Percentiles rank a stretch among this genome's conserved stretches.
phyloP scores from a whole-genome alignment of 257 asterid genomes.

The Solanum chiquidenum region DNA sequence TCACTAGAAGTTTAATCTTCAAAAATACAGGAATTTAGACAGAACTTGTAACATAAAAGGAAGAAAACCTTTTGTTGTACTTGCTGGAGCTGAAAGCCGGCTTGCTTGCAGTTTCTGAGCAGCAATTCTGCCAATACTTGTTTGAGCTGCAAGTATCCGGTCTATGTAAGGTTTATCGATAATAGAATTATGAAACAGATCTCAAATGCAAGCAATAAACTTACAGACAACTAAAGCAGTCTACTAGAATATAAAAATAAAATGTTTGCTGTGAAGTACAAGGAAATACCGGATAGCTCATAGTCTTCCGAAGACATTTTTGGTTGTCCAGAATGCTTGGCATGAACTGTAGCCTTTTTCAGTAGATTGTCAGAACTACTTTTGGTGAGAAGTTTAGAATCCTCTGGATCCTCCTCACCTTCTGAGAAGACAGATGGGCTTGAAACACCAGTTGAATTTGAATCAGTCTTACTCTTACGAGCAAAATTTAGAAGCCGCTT shows the following conservation, averaged over 20 bases:
- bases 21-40: neutral
- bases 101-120: slow-evolving; percentile 60
- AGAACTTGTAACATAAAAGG: neutral
- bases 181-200: neutral
- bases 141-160: slow-evolving; percentile 42
- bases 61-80: slow-evolving; percentile 54
- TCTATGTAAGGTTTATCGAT: neutral
- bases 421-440: slow-evolving; percentile 82
- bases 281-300: slow-evolving; percentile 35
- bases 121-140: slow-evolving; percentile 32
- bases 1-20: neutral
- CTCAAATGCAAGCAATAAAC: neutral
- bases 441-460: slow-evolving; percentile 67
- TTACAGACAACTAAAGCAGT: neutral
- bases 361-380: slow-evolving; percentile 58
- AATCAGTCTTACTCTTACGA: slow-evolving; percentile 79
- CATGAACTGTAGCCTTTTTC: slow-evolving; percentile 68
- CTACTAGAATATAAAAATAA: neutral
- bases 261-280: neutral
- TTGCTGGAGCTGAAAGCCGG: slow-evolving; percentile 45
- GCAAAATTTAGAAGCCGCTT: slow-evolving; percentile 92
- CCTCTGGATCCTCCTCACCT: slow-evolving; percentile 90
- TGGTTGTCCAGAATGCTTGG: slow-evolving; percentile 34
- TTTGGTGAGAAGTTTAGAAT: slow-evolving; percentile 42
- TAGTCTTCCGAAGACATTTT: neutral